These are phyloP conservation scores for Pseudisothecium myosuroides DNA, from an alignment of 225 moss, liverwort and hornwort genomes.

Conservation along the genomic window DNA sequence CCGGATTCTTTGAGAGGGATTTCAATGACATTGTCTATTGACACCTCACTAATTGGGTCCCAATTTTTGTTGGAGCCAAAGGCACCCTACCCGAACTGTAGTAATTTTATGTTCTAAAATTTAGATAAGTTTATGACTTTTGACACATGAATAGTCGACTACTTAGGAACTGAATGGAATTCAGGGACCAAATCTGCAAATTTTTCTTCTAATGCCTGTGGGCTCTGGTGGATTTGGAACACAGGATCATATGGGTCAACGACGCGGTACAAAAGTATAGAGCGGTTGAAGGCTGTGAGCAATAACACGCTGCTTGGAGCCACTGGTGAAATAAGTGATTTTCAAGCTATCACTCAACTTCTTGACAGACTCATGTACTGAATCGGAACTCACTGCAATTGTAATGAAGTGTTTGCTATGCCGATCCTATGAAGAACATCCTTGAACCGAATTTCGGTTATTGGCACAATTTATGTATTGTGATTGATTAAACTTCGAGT, in stretches of 20 bases:
- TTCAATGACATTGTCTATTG: neutral
- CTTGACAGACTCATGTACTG: conserved; percentile 73
- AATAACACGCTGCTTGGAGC: conserved; percentile 72
- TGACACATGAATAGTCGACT: neutral
- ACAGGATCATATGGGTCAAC: conserved; percentile 74
- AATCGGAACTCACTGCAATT: neutral
- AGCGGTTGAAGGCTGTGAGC: conserved; percentile 62
- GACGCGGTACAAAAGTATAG: conserved; percentile 73
- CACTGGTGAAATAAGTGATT: conserved; percentile 87
- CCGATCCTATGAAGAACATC: neutral
- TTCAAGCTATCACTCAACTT: conserved; percentile 64
- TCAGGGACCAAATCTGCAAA: neutral
- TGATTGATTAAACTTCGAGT: neutral
- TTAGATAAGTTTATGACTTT: neutral
- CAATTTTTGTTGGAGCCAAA: neutral
- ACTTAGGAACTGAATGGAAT: neutral
- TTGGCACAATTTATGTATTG: neutral
- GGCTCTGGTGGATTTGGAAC: neutral
- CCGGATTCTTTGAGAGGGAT: too few species aligned
- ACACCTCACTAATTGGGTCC: too few species aligned
- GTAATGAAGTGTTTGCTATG: neutral
- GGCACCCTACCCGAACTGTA: neutral
- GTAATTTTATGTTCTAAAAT: neutral
- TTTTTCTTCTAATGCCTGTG: neutral
- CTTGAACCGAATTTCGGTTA: neutral